Conservation (phyloP, 371 early-diverging fungal species). For the Funneliformis caledonium region DNA sequence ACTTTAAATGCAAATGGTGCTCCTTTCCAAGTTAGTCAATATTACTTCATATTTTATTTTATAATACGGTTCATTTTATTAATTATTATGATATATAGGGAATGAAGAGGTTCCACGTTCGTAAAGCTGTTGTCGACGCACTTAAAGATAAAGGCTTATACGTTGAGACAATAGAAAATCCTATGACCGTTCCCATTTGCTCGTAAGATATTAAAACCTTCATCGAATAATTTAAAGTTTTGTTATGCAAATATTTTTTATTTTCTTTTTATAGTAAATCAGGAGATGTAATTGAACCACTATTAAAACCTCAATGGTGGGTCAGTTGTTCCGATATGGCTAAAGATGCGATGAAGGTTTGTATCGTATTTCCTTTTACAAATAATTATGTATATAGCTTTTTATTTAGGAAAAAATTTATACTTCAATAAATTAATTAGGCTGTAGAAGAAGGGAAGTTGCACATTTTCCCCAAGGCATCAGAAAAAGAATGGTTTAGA, state of each 20-base stretch:
- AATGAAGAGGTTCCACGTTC: slow-evolving; percentile 96
- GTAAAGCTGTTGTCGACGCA: slow-evolving; percentile 85
- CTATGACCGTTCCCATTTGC: slow-evolving; percentile 96
- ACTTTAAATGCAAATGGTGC: slow-evolving; percentile 90
- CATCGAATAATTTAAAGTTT: background rate
- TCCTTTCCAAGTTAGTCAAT: slow-evolving; percentile 59
- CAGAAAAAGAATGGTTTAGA: slow-evolving; percentile 94
- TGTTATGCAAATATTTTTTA: background rate
- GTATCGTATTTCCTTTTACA: background rate
- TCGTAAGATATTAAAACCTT: slow-evolving; percentile 38
- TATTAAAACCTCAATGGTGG: slow-evolving; percentile 99
- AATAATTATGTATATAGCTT: background rate
- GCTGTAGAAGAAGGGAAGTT: slow-evolving; percentile 89
- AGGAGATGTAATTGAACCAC: slow-evolving; percentile 97
- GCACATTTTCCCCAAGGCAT: slow-evolving; percentile 87
- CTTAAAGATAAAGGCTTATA: slow-evolving; percentile 91
- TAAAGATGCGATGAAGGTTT: slow-evolving; percentile 72
- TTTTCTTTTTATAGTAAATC: slow-evolving; percentile 65
- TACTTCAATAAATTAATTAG: background rate
- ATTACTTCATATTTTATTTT: background rate
- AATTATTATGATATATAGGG: slow-evolving; percentile 52
- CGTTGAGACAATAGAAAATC: slow-evolving; percentile 86
- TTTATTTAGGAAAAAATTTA: background rate
- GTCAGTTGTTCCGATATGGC: slow-evolving; percentile 95
- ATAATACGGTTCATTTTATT: background rate